Evolutionary conservation across 1,139 yeast genomes (phyloP).

Genomic region (Kodamaea sp.): DNA sequence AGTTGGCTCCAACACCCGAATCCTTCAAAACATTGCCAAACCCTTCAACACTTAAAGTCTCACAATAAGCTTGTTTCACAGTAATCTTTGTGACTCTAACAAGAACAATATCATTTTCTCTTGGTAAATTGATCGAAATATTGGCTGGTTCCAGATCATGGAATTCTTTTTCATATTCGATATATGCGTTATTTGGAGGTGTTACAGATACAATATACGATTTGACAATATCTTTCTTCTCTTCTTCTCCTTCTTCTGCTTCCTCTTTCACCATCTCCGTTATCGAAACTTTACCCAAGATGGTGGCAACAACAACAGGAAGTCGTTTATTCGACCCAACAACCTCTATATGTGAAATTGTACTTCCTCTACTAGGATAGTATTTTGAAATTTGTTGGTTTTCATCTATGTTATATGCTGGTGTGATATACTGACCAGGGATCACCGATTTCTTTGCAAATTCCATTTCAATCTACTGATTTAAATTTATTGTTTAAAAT

Average conservation of each 20-base stretch:
- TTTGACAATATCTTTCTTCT: conserved; percentile 15
- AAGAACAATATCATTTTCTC: conserved; percentile 79
- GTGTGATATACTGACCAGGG: conserved; percentile 69
- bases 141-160: conserved; percentile 14
- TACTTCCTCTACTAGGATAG: conserved; percentile 40
- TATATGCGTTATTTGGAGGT: conserved; percentile 30
- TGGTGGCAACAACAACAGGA: conserved; percentile 61
- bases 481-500: conserved; percentile 1
- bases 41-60: conserved; percentile 76
- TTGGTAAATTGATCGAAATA: conserved; percentile 60
- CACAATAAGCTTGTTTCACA: conserved; percentile 72
- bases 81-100: conserved; percentile 69
- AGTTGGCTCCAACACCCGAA: conserved; percentile 65
- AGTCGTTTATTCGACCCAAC: conserved; percentile 23
- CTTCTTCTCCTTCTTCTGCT: conserved; percentile 11
- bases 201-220: conserved; percentile 30
- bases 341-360: conserved; percentile 28
- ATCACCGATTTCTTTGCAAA: conserved; percentile 34
- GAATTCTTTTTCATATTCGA: conserved; percentile 27
- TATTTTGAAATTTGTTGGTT: conserved; percentile 20
- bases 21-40: conserved; percentile 57
- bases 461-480: background rate
- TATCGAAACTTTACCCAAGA: conserved; percentile 55
- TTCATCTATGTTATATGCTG: conserved; percentile 29
- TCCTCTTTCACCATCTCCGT: conserved; percentile 19